A percentile compares a stretch with the other conserved stretches of the same genome.
Evolutionary conservation across 108 stramenopile genomes (phyloP).

Genomic region (Stephanodiscus minutulus): DNA sequence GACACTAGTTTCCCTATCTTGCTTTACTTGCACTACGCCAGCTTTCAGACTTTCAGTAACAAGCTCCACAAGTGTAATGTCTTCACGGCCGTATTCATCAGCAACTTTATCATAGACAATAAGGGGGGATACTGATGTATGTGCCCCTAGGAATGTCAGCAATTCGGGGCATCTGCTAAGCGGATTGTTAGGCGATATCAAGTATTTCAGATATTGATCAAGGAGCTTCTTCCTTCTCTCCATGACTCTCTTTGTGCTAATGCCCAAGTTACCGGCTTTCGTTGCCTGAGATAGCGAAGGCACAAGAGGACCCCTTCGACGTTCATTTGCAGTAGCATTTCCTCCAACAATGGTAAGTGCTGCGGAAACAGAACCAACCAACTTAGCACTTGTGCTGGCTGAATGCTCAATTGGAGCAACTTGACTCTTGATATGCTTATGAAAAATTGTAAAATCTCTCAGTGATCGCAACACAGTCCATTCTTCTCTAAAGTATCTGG

Average conservation of each 20-base stretch:
- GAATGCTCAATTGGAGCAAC: slow-evolving; percentile 68
- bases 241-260: slow-evolving; percentile 63
- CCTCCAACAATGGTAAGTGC: slow-evolving; percentile 54
- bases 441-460: slow-evolving; percentile 80
- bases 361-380: slow-evolving; percentile 78
- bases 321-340: slow-evolving; percentile 27
- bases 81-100: slow-evolving; percentile 45
- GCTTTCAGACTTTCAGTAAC: slow-evolving; percentile 42
- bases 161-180: slow-evolving; percentile 73
- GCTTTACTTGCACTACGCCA: slow-evolving; percentile 42
- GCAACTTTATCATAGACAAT: slow-evolving; percentile 34
- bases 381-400: slow-evolving; percentile 62
- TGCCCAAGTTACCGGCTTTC: slow-evolving; percentile 68
- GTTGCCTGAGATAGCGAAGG: slow-evolving; percentile 77
- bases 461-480: slow-evolving; percentile 81
- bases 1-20: slow-evolving; percentile 8
- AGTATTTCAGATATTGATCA: slow-evolving; percentile 70
- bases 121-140: slow-evolving; percentile 58
- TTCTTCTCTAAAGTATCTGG: slow-evolving; percentile 66
- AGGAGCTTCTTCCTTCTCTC: slow-evolving; percentile 68
- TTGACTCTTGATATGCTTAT: slow-evolving; percentile 83
- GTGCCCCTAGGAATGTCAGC: slow-evolving; percentile 77
- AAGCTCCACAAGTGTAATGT: slow-evolving; percentile 35
- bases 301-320: slow-evolving; percentile 62
- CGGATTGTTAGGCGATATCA: slow-evolving; percentile 61